Conservation (phyloP, 1,139 yeast genomes). For the Scheffersomyces titani region DNA sequence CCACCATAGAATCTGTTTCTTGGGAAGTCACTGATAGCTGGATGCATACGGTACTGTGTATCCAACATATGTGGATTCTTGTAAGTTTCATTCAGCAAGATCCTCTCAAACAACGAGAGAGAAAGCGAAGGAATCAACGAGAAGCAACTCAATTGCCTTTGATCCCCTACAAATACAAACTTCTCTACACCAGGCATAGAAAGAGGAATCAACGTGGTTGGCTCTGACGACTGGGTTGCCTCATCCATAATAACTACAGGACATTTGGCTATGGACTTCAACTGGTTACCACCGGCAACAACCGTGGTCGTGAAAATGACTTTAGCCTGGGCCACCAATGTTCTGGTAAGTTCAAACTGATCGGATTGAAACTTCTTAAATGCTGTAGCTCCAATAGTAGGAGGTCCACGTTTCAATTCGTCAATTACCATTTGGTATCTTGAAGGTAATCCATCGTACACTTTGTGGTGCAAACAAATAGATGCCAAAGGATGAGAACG, state of each 20-base stretch:
- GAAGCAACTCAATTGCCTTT: conserved; percentile 63
- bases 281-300: conserved; percentile 66
- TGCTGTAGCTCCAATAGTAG: conserved; percentile 37
- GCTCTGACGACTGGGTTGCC: conserved; percentile 58
- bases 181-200: conserved; percentile 68
- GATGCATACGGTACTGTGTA: conserved; percentile 76
- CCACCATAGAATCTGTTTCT: conserved; percentile 56
- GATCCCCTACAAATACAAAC: conserved; percentile 75
- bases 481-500: conserved; percentile 55
- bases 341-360: conserved; percentile 45
- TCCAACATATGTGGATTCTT: conserved; percentile 65
- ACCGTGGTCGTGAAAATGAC: conserved; percentile 73
- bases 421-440: conserved; percentile 41
- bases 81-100: conserved; percentile 56
- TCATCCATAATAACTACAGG: conserved; percentile 68
- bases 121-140: conserved; percentile 64
- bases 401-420: conserved; percentile 40
- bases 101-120: conserved; percentile 60
- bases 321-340: conserved; percentile 61
- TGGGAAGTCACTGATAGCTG: conserved; percentile 60
- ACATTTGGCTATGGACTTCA: conserved; percentile 54
- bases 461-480: conserved; percentile 65
- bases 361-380: conserved; percentile 51
- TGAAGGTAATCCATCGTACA: conserved; percentile 50
- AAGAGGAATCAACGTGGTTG: conserved; percentile 66